A percentile compares a stretch with the other conserved stretches of the same genome.
Evolutionary conservation across 2,329 filamentous ascomycete genomes (phyloP).

Genomic region (Aspergillus cejpii): DNA sequence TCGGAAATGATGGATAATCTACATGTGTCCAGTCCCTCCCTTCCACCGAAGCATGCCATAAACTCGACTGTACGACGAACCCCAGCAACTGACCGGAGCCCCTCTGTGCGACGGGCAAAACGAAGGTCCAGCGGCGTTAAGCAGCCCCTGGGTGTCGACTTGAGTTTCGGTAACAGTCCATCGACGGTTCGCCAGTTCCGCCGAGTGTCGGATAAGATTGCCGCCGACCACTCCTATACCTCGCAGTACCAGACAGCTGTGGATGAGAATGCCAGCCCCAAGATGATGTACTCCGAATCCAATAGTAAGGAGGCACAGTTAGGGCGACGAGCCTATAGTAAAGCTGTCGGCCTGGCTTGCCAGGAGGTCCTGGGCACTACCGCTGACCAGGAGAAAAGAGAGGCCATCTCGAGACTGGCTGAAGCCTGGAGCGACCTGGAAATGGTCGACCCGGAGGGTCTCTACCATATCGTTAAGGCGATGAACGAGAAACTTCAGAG

Average conservation of each 20-base stretch:
- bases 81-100: constrained; percentile 43
- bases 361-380: constrained; percentile 83
- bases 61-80: constrained; percentile 50
- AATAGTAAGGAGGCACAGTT: constrained; percentile 72
- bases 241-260: constrained; percentile 24
- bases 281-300: constrained; percentile 27
- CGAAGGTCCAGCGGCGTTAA: constrained; percentile 51
- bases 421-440: constrained; percentile 83
- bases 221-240: constrained; percentile 19
- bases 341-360: constrained; percentile 73
- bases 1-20: constrained; percentile 38
- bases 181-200: constrained; percentile 90
- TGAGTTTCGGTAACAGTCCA: constrained; percentile 88
- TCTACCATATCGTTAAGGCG: constrained; percentile 74
- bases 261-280: constrained; percentile 39
- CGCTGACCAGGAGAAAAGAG: constrained; percentile 61
- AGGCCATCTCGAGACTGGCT: constrained; percentile 73
- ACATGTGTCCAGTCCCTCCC: constrained; percentile 42
- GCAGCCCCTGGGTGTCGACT: constrained; percentile 76
- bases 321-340: constrained; percentile 72
- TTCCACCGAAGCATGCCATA: constrained; percentile 47
- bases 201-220: constrained; percentile 67
- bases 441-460: constrained; percentile 80
- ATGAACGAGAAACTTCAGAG: constrained; percentile 65
- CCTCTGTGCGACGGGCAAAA: constrained; percentile 38